These are phyloP conservation scores for Aspergillus pseudonomiae DNA, from an alignment of 2,329 filamentous ascomycete genomes.

Conservation along the genomic window DNA sequence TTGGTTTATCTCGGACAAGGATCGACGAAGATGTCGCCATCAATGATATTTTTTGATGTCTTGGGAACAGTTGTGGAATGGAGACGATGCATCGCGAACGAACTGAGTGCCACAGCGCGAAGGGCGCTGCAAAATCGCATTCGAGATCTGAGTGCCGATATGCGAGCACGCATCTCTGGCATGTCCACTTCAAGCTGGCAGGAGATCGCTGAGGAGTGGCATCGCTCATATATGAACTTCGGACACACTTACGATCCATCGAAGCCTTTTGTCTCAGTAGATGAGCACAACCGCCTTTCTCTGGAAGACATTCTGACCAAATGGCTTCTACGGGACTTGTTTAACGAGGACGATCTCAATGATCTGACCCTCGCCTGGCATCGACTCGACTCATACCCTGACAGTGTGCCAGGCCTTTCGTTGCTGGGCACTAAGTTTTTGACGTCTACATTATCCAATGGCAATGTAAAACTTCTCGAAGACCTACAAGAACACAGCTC, in stretches of 20 bases:
- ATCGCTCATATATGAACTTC: neutral
- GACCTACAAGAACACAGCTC: conserved; percentile 57
- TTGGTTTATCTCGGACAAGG: neutral
- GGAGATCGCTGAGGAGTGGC: neutral
- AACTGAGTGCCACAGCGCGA: neutral
- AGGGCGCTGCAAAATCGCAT: neutral
- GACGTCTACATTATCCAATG: conserved; percentile 72
- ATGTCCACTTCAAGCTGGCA: neutral
- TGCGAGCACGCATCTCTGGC: neutral
- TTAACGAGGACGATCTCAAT: conserved; percentile 15
- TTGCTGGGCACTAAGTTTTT: conserved; percentile 57
- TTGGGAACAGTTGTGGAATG: neutral
- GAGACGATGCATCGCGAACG: neutral
- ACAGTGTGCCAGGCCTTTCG: conserved; percentile 58
- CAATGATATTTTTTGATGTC: neutral
- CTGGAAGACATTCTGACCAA: neutral
- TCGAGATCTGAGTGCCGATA: neutral
- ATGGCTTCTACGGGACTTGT: neutral
- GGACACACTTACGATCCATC: neutral
- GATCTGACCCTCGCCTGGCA: conserved; percentile 68
- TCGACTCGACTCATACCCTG: conserved; percentile 68
- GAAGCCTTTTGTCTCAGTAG: neutral
- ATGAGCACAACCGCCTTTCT: neutral
- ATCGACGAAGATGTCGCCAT: neutral
- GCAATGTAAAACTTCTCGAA: conserved; percentile 63